Evolutionary conservation across 768 basidiomycete genomes (phyloP), one percentile per base, ranked within the genome.

Genomic region (Tricholoma sp.): DNA sequence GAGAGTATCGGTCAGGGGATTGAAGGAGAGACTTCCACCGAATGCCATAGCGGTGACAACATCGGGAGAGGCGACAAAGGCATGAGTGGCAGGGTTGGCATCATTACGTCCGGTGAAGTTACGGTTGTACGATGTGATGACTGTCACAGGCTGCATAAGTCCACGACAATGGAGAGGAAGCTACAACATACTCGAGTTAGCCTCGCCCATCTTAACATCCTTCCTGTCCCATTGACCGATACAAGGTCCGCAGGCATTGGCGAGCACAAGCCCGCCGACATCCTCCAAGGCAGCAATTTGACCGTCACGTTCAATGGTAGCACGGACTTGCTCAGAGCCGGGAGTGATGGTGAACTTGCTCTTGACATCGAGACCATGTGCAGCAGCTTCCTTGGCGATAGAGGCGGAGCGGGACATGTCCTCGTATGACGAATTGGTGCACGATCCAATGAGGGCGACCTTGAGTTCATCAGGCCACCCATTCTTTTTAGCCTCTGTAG

Each of bases 31-130:
- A 60, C 84, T 80, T 57, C 97, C 97, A 59, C 91, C 93, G 74
- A 97, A 98, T 57, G 91, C 84, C 81, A 99, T 87, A 59, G 97
- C 97, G 63, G 96, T 98, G 71, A 98, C 96, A 71, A 99, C 77
- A 67, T 97, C 91, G 43, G 91, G 93, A 32, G 93, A 94, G 39
- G 93, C 88, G 67, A 96, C 93, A 68, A 95, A 96, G 50, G 93
- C 91, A 74, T 98, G 97, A 31, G 97, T 99, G 60, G 94, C 94
- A 19, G 96, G 94, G 84, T 99, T 98, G 66, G 97, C 95, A 67
- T 98, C 97, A 74, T 99, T 99, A 70, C 97, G 94, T 57, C 96
- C 97, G 64, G 97, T 98, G 80, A 99, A 99, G 87, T 99, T 99
- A 72, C 97, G 95, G 86, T 99, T 99, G 84, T 99, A 99, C 18